Conservation (phyloP, 2,329 filamentous ascomycete species). For the Trichoderma hamatum region DNA sequence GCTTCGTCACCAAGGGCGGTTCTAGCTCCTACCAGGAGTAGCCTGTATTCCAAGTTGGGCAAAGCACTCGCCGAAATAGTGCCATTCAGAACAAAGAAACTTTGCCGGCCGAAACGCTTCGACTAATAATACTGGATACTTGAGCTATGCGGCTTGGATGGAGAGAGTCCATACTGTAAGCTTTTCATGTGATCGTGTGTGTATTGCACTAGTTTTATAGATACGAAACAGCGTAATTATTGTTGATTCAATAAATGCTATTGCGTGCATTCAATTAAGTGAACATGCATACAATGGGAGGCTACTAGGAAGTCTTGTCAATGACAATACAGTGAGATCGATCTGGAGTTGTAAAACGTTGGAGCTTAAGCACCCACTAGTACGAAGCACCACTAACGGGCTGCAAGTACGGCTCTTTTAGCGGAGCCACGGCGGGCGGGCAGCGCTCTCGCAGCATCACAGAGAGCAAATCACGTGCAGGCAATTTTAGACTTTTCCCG, state of each 20-base stretch:
- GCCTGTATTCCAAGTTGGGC: not conserved
- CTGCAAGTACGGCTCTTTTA: not conserved
- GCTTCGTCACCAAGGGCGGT: not conserved
- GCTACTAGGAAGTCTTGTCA: not conserved
- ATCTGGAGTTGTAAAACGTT: not conserved
- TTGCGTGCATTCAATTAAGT: not conserved
- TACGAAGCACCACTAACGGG: not conserved
- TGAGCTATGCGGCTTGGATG: not conserved
- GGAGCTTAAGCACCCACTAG: not conserved
- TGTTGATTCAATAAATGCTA: not conserved
- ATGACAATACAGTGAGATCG: not conserved
- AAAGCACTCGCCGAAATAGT: not conserved
- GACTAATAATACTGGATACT: not conserved
- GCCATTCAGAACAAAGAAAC: not conserved
- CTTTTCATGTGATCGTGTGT: not conserved
- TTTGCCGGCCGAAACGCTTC: not conserved
- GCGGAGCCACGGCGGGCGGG: conserved; percentile 6
- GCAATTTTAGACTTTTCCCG: conserved; percentile 37
- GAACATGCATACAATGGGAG: not conserved
- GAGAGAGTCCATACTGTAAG: not conserved
- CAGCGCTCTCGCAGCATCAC: not conserved
- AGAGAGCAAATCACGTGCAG: conserved; percentile 39
- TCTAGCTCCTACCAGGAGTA: not conserved
- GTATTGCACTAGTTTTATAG: not conserved
- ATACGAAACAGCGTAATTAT: not conserved